Evolutionary conservation across 805 yeast species (phyloP), one percentile per base, ranked within the genome.

Genomic region (Yarrowia keelungensis): DNA sequence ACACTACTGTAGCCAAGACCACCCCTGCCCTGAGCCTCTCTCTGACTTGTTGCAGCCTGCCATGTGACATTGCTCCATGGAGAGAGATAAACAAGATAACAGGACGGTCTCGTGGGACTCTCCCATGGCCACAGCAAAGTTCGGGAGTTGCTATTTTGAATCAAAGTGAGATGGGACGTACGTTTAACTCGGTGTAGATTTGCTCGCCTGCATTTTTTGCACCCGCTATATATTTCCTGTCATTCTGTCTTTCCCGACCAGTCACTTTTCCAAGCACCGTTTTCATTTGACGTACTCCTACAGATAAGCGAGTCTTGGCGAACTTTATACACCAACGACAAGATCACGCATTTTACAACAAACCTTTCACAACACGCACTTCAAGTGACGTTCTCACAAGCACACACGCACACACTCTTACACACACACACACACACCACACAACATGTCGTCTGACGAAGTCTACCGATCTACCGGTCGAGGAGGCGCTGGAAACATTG

Each of bases 401-500:
- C 50, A 35, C 53, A 32, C n/a, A 50, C 54, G 15, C 46, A 22
- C n/a, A 35, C 41, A 9, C 47, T 14, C 47, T n/a, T n/a, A 19
- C 62, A 41, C 47, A 22, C 45, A 39, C 36, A n/a, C 38, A 15
- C 41, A 3, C 62, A 26, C 35, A 14, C 8, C 65, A 26, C 47
- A 22, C 43, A 26, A 11, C 35, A 46, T 46, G 50, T 46, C 47
- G 54, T 43, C 67, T 5, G 67, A 68, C 8, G 73, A 72, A 54
- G 80, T 81, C 36, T 83, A 78, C 74, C 84, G 83, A 72, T 83
- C 91, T n/a, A 89, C 92, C 0, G 93, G 93, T 5, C 82, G 94
- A 71, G 94, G 94, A 11, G 94, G 94, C 10, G 89, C 89, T 0
- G 93, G 93, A 7, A 89, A 89, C 76, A 85, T 89, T 68, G 80